Conservation (phyloP, 495 filamentous ascomycete genomes). For the Xylaria bambusicola region DNA sequence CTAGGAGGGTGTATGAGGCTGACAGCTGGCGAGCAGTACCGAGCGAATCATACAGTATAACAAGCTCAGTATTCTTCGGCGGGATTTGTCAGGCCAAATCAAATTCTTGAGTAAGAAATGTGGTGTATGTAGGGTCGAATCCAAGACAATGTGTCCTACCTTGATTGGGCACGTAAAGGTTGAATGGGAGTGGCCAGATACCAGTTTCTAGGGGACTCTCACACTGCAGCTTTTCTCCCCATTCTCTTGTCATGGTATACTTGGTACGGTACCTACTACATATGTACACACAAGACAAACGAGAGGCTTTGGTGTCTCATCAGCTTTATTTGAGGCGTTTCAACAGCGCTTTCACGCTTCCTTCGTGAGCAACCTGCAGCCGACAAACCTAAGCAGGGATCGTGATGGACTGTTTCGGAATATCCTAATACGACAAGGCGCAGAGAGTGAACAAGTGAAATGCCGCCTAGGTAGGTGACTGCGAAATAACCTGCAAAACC, state of each 20-base stretch:
- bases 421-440: no score
- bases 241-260: no score
- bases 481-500: no score
- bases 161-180: constrained; percentile 22
- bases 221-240: no score
- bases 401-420: no score
- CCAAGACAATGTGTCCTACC: constrained; percentile 22
- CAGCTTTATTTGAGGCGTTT: not conserved
- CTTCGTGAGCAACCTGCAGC: no score
- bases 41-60: not conserved
- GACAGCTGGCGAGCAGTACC: not conserved
- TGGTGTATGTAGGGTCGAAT: constrained; percentile 7
- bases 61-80: not conserved
- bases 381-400: no score
- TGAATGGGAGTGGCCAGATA: constrained; percentile 7
- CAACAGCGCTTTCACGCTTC: not conserved
- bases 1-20: not conserved
- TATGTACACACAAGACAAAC: no score
- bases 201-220: not conserved
- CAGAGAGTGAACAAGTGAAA: no score
- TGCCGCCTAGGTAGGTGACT: no score
- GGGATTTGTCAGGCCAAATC: constrained; percentile 16
- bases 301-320: not conserved
- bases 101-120: constrained; percentile 14
- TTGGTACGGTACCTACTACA: no score